Base-by-base conservation (phyloP, 2,329 filamentous ascomycete genomes). In the Fusarium hostae region DNA sequence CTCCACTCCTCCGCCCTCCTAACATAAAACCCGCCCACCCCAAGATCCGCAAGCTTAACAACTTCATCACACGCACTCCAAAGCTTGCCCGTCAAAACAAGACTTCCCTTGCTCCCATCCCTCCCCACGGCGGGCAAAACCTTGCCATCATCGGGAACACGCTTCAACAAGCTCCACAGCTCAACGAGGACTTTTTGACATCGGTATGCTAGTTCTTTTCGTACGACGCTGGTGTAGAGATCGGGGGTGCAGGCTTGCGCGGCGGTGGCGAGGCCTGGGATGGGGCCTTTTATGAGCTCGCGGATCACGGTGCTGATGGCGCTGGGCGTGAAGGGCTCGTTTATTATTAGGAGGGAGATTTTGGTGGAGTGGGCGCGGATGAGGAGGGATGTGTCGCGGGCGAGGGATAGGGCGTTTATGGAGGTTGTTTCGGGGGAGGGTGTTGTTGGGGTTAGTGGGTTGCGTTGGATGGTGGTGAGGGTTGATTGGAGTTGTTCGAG, bases 311-410 rank as follows among this genome's bases (percentile, higher is more conserved):
- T 90, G 13, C 82, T 83, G 37, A 97, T 86, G 9, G 94, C 95
- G 2, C 91, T 90, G 0, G 93, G 90, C 0, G 94, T 96, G 74
- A 97, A 97, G 1, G 95, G 95, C 22, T 93, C 88, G 77, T 93
- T 97, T 77, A 97, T 92, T 3, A 96, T 88, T 16, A 98, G 87
- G 2, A 98, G 90, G 0, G 93, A 95, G 30, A 98, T 86, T 70
- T 97, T 97, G 9, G 94, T 97, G 3, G 91, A 89, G 78, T 98
- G 94, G 0, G 94, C 93, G 78, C 89, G 91, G 65, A 97, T 89
- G 9, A 97, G 86, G 30, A 86, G 88, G 1, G 93, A 88, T 1
- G 92, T 88, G 75, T 95, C 91, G 75, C 88, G 87, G 37, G 95
- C 89, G 63, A 95, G 86, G 18, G 89, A 83, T 28, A 97, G 86